Evolutionary conservation across 257 asterid genomes (phyloP).

Genomic region (Anisodus acutangulus): DNA sequence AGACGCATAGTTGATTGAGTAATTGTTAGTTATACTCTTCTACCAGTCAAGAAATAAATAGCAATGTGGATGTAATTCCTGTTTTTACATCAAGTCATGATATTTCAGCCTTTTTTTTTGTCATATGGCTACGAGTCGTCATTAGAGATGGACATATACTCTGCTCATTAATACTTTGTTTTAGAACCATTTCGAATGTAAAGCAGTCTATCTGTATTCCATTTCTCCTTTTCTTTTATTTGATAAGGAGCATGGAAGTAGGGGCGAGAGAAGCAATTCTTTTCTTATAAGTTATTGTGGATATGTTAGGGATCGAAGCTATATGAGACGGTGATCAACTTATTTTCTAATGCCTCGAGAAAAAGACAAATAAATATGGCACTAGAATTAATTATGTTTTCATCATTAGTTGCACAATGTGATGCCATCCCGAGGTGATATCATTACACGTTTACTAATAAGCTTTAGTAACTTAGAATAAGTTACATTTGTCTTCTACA

Average conservation of each 20-base stretch:
- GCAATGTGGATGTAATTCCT: background rate
- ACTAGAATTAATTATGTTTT: background rate
- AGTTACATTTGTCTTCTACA: background rate
- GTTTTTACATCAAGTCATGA: background rate
- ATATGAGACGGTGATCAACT: background rate
- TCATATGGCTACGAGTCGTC: background rate
- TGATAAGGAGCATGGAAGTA: background rate
- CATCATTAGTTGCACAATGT: background rate
- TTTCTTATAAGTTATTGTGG: background rate
- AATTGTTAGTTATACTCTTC: slow-evolving; percentile 15
- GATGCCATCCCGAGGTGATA: background rate
- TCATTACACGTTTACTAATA: background rate
- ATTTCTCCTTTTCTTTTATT: background rate
- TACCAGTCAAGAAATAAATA: background rate
- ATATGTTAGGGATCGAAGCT: background rate
- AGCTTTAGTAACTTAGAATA: background rate
- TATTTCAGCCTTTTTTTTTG: background rate
- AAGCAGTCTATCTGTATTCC: background rate
- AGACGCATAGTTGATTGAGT: background rate
- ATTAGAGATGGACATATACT: background rate
- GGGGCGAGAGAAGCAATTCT: background rate
- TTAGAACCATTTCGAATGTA: background rate
- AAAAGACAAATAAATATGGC: background rate
- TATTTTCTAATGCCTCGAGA: background rate
- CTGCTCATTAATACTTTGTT: background rate